These are phyloP conservation scores for Lecanicillium sp. DNA, from an alignment of 2,329 filamentous ascomycete species.

Conservation along the genomic window DNA sequence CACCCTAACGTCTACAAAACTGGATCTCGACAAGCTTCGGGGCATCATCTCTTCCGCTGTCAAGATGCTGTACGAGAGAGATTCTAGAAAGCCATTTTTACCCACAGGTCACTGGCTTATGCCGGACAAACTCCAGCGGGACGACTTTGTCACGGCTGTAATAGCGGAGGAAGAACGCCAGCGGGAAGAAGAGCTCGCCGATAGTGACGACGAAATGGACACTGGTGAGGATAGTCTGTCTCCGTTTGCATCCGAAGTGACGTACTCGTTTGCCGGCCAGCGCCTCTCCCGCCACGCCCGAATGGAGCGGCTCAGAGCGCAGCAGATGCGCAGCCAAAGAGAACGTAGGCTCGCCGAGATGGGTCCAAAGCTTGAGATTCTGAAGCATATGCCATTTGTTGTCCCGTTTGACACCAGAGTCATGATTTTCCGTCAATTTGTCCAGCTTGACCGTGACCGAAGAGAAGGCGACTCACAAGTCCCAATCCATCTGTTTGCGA, in stretches of 20 bases:
- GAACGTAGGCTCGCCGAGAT: conserved; percentile 70
- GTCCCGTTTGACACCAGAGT: conserved; percentile 90
- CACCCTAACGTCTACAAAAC: conserved; percentile 17
- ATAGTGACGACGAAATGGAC: conserved; percentile 27
- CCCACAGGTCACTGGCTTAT: conserved; percentile 88
- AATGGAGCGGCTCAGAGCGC: conserved; percentile 54
- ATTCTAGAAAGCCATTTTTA: conserved; percentile 80
- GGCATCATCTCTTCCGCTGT: conserved; percentile 72
- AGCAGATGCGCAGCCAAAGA: conserved; percentile 59
- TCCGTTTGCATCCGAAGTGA: conserved; percentile 16
- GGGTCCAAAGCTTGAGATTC: conserved; percentile 78
- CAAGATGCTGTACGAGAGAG: conserved; percentile 84
- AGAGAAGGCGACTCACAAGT: conserved; percentile 14
- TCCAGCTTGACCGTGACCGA: conserved; percentile 56
- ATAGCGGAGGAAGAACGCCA: conserved; percentile 82
- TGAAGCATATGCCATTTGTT: conserved; percentile 95
- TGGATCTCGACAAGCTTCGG: conserved; percentile 72
- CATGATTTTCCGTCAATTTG: conserved; percentile 87
- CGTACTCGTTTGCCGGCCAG: conserved; percentile 41
- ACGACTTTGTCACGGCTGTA: conserved; percentile 76
- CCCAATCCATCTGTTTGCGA: conserved; percentile 30
- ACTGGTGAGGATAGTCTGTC: conserved; percentile 22
- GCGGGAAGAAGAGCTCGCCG: conserved; percentile 38
- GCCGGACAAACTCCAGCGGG: conserved; percentile 81
- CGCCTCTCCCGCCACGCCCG: conserved; percentile 55